Evolutionary conservation across 352 stramenopile species (phyloP).

Genomic region (Blastocystis sp.): DNA sequence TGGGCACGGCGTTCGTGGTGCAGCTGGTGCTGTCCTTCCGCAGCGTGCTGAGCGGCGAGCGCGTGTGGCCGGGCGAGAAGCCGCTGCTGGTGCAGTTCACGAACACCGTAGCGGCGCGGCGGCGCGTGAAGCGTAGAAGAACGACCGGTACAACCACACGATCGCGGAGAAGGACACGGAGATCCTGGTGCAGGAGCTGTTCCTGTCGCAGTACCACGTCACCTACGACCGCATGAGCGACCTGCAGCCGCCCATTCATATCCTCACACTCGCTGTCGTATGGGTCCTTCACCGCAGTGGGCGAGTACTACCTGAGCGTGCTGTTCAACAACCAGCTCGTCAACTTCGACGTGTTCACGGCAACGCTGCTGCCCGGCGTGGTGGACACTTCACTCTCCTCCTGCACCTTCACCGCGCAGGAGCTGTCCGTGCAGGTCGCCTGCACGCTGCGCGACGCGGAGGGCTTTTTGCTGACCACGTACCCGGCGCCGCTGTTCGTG

Average conservation of each 20-base stretch:
- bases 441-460: constrained; percentile 1
- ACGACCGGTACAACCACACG: constrained; percentile 8
- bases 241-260: constrained; percentile 25
- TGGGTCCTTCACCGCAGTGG: background rate
- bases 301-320: background rate
- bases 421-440: background rate
- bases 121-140: background rate
- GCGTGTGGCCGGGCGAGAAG: background rate
- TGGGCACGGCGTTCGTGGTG: constrained; percentile 7
- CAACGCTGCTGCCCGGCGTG: background rate
- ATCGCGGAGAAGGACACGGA: background rate
- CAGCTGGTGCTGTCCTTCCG: background rate
- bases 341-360: no score
- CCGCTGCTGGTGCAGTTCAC: background rate
- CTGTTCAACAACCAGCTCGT: background rate
- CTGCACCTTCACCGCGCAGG: background rate
- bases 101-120: background rate
- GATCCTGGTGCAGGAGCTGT: background rate
- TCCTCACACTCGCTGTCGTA: background rate
- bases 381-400: background rate
- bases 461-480: background rate
- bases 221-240: constrained; percentile 42
- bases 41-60: background rate
- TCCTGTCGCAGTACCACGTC: background rate
- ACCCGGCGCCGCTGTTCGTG: background rate